Percentiles rank a stretch among this genome's conserved stretches.
These are phyloP conservation scores for Fagopyrum esculentum DNA, from an alignment of 148 eudicot genomes.

Conservation along the genomic window DNA sequence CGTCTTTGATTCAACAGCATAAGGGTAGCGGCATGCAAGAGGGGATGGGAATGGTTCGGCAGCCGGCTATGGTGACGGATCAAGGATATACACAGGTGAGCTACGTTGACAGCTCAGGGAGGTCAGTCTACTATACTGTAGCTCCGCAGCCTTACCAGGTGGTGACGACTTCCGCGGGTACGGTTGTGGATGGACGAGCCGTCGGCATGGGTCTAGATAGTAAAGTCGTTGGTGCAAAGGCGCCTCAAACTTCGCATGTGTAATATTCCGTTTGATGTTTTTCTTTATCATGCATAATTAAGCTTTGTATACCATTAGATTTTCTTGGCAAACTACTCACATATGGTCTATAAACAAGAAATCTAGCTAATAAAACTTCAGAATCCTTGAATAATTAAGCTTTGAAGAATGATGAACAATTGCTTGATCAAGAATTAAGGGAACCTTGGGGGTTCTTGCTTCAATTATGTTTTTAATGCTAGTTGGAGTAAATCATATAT, in stretches of 20 bases:
- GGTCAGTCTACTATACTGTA: slow-evolving; percentile 5
- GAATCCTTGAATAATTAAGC: too few relatives aligned
- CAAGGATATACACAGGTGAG: slow-evolving; percentile 11
- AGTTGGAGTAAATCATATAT: too few relatives aligned
- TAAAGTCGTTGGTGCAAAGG: slow-evolving; percentile 5
- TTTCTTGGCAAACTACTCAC: background rate
- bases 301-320: background rate
- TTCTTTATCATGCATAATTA: too few relatives aligned
- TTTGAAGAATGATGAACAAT: background rate
- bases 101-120: slow-evolving; percentile 10
- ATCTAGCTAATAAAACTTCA: background rate
- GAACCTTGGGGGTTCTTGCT: background rate
- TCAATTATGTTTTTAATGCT: background rate
- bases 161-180: background rate
- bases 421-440: background rate
- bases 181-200: slow-evolving; percentile 1
- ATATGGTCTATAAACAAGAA: background rate
- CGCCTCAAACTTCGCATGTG: background rate
- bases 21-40: background rate
- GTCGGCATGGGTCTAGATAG: slow-evolving; percentile 6
- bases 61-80: background rate
- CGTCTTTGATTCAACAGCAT: background rate
- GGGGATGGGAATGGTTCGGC: slow-evolving; percentile 9
- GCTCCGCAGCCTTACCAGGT: background rate
- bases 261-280: background rate